phyloP scores from a whole-genome alignment of 2,329 filamentous ascomycete genomes.

The Sporothrix brasiliensis region DNA sequence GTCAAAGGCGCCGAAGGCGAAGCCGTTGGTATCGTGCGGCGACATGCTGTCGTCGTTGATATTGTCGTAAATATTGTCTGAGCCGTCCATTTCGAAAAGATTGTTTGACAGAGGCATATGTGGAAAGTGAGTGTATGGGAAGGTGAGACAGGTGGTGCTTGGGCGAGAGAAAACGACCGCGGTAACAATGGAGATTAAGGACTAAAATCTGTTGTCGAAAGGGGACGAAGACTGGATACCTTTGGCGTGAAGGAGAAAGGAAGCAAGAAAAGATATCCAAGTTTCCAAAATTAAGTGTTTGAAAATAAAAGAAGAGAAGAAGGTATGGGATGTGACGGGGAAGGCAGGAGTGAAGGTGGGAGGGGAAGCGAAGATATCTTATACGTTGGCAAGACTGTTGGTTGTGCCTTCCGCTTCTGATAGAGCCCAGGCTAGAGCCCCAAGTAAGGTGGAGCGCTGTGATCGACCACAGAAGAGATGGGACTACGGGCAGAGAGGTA shows the following conservation, averaged over 20 bases:
- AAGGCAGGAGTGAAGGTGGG: neutral
- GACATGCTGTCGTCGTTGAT: neutral
- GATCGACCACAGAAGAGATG: neutral
- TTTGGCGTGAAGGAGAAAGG: neutral
- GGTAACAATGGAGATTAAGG: neutral
- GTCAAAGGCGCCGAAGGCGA: neutral
- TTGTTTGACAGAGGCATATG: neutral
- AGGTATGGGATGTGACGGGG: neutral
- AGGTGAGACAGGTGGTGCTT: neutral
- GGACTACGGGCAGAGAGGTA: neutral
- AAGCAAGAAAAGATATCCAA: conserved; percentile 9
- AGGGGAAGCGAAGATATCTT: conserved; percentile 16
- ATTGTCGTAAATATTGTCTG: neutral
- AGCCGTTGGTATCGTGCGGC: neutral
- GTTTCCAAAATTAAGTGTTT: neutral
- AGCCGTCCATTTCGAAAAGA: conserved; percentile 17
- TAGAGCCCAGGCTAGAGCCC: neutral
- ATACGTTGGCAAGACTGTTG: neutral
- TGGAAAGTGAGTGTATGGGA: neutral
- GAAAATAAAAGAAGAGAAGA: neutral
- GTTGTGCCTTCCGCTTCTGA: neutral
- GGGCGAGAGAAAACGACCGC: neutral
- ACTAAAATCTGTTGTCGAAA: neutral
- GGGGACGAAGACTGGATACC: neutral
- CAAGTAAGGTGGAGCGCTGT: neutral